Conservation (phyloP, 129 eudicot species). For the Arctium minus region DNA sequence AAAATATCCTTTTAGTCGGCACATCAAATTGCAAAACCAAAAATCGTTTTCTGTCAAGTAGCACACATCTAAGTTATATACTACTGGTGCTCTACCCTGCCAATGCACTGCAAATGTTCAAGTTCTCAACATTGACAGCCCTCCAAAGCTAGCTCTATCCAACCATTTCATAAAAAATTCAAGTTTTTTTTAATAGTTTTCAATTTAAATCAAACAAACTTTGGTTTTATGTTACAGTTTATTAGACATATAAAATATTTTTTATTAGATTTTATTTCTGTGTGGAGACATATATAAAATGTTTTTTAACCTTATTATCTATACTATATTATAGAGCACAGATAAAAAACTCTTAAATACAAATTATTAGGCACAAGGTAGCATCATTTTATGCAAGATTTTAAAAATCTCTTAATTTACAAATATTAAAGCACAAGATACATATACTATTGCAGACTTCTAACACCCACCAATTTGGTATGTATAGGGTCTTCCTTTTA, state of each 20-base stretch:
- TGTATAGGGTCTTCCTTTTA: too few species aligned
- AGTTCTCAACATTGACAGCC: background rate
- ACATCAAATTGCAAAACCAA: background rate
- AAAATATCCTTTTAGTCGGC: slow-evolving; percentile 1
- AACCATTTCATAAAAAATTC: background rate
- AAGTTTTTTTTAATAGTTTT: background rate
- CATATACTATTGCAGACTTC: too few species aligned
- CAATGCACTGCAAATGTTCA: background rate
- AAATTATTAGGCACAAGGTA: too few species aligned
- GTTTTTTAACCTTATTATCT: slow-evolving; percentile 6
- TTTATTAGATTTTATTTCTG: background rate
- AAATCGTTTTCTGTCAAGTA: background rate
- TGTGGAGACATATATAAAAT: background rate
- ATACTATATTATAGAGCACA: too few species aligned
- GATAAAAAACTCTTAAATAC: too few species aligned
- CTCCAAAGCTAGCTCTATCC: too few species aligned
- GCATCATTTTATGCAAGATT: too few species aligned
- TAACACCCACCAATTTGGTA: too few species aligned
- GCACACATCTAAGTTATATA: background rate
- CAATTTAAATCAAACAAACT: background rate
- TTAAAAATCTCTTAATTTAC: too few species aligned
- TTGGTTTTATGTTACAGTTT: background rate
- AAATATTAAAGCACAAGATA: too few species aligned
- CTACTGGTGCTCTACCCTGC: background rate
- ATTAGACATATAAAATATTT: background rate